Evolutionary conservation across 2,329 filamentous ascomycete genomes (phyloP), one percentile per base, ranked within the genome.

Genomic region (Colletotrichum simmondsii): DNA sequence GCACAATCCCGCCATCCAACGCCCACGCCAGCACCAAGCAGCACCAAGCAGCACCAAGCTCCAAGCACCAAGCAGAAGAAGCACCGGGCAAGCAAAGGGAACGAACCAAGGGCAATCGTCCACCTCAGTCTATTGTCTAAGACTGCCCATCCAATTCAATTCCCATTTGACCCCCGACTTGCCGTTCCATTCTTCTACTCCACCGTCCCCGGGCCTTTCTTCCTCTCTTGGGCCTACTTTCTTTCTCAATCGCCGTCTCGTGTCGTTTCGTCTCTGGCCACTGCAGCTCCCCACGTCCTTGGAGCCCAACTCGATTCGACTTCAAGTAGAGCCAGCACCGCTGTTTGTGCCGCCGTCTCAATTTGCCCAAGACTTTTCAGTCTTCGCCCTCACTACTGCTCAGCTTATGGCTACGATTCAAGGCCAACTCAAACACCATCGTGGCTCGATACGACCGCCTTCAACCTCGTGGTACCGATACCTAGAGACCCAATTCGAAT

Each of bases 171-270:
- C 67, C 37, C 46, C 32, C 46, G 46, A 52, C n/a, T 6, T 24
- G 35, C 61, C 66, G 54, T 49, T 52, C 37, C 53, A 42, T 72
- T 72, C 66, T 59, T 65, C 60, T 70, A 54, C 60, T 56, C 70
- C 54, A 58, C 70, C 19, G 26, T 16, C 65, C 70, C 53, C 37
- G 16, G 42, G 4, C 35, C 14, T 63, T 22, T 56, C 30, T 65
- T 30, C 22, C 52, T 26, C 26, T 22, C 53, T 60, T 56, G 53
- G 32, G 37, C 42, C 42, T 49, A 22, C 30, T 11, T 53, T 62
- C 26, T 24, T 26, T 64, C 28, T 60, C 30, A 59, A 6, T 65
- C 30, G 42, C 46, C 59, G 14, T 35, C 32, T 63, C n/a, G n/a
- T 14, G 24, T 65, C 60, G 30, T 32, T 59, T 54, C 65, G 37